A percentile compares a stretch with the other conserved stretches of the same genome.
Evolutionary conservation across 129 eudicot species (phyloP).

Genomic region (Kitagawia praeruptora): DNA sequence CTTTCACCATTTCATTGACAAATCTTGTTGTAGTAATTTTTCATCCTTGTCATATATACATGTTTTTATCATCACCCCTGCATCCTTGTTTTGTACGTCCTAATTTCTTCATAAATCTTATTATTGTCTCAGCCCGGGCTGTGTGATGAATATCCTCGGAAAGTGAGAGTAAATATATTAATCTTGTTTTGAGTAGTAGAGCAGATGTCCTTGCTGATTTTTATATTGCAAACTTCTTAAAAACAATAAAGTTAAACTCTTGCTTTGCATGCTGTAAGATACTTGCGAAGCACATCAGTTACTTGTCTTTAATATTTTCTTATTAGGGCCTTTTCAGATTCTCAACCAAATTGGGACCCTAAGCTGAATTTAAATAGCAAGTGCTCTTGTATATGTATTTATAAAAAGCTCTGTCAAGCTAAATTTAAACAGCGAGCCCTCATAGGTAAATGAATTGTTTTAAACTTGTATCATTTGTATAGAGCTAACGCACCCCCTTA

Average conservation of each 20-base stretch:
- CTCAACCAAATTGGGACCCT: too few species aligned
- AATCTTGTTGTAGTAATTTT: neutral
- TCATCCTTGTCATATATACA: too few species aligned
- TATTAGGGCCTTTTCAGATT: too few species aligned
- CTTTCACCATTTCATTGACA: neutral
- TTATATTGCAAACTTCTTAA: neutral
- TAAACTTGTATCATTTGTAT: too few species aligned
- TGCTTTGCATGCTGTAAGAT: neutral
- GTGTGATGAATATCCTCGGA: too few species aligned
- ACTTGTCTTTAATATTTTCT: too few species aligned
- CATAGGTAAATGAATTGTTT: too few species aligned
- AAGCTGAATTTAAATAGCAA: too few species aligned
- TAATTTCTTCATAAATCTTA: neutral
- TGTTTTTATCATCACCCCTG: neutral
- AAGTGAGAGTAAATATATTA: neutral
- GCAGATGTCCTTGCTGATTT: neutral
- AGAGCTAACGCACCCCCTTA: too few species aligned
- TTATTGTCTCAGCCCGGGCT: neutral
- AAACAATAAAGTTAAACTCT: neutral
- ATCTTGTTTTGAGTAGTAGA: neutral
- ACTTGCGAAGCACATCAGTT: neutral
- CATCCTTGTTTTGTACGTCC: neutral
- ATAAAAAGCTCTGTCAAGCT: too few species aligned
- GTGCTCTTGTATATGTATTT: too few species aligned
- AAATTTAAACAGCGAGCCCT: too few species aligned